Conservation (phyloP, 352 stramenopile species). For the Pythium myriotylum region DNA sequence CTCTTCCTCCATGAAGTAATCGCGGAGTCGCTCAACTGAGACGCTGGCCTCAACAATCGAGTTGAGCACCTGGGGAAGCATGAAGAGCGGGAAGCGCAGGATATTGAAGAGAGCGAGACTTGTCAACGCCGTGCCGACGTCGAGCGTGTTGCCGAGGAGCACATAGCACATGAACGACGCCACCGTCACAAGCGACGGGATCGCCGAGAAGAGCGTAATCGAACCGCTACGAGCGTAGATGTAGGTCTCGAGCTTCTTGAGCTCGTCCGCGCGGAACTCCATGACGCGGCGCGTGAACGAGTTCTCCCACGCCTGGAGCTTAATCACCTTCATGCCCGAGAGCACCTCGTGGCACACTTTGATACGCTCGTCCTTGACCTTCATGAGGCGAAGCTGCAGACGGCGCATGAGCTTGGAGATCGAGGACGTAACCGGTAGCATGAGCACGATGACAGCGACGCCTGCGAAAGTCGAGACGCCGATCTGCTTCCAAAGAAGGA, state of each 20-base stretch:
- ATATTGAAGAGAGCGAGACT: conserved; percentile 95
- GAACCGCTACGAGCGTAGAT: conserved; percentile 35
- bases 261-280: conserved; percentile 63
- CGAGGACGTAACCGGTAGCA: conserved; percentile 89
- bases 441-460: conserved; percentile 92
- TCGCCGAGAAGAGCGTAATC: conserved; percentile 53
- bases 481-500: conserved; percentile 77
- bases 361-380: conserved; percentile 93
- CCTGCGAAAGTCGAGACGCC: conserved; percentile 89
- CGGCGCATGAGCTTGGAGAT: conserved; percentile 89
- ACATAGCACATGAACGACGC: conserved; percentile 82
- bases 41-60: conserved; percentile 89
- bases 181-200: conserved; percentile 89
- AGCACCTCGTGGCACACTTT: conserved; percentile 96
- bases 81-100: conserved; percentile 95
- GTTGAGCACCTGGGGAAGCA: conserved; percentile 96
- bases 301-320: conserved; percentile 96
- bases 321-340: conserved; percentile 96
- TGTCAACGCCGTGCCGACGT: conserved; percentile 90
- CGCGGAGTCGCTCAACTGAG: conserved; percentile 60
- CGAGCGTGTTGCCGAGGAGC: conserved; percentile 76
- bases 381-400: conserved; percentile 90
- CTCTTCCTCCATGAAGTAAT: conserved; percentile 74
- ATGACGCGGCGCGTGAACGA: conserved; percentile 70
- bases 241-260: conserved; percentile 60